Base-by-base conservation (phyloP, 1,284 basidiomycete species). In the Gymnopus androsaceus region DNA sequence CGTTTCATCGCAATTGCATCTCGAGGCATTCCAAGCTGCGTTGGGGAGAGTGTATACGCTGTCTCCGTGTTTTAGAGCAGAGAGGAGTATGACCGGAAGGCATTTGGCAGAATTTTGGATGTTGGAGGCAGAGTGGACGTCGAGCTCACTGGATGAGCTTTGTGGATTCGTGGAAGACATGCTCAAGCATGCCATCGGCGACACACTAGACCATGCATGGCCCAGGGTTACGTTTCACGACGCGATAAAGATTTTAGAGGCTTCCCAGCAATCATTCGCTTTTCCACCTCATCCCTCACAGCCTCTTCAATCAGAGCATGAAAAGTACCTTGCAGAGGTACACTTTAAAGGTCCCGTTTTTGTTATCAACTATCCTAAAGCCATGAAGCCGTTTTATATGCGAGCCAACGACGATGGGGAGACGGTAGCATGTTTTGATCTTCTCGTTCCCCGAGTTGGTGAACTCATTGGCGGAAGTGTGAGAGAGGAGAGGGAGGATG, bases 81-180 rank as follows among this genome's bases (percentile, higher is more conserved):
- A 99, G 66, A 84, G 85, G 6, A 91, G 87, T 3, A 82, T 89
- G 63, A 98, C 96, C 1, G 85, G 84, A 48, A 81, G 96, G n/a
- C 96, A 99, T 71, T 81, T 99, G 6, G 85, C 93, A 47, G 97
- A 99, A 69, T 99, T 99, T 71, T 97, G 94, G 92, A 99, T 99
- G 96, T 82, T 97, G 55, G 96, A 99, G 73, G 94, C 91, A 0
- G 96, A 97, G 68, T 85, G 92, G 76, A 44, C 30, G 45, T n/a
- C 17, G n/a, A 9, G 42, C 25, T 12, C 15, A 12, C 27, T 88
- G 5, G 69, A 72, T 1, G 82, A 83, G 19, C 72, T 97, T 14
- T 90, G 92, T 69, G 73, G 77, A 37, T 75, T 94, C 21, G 85
- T 90, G 1, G 94, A 97, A 71, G 78, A 75, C 21, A 77, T 82